These are phyloP conservation scores for Stylonectria norvegica DNA, from an alignment of 2,329 filamentous ascomycete species.

Conservation along the genomic window DNA sequence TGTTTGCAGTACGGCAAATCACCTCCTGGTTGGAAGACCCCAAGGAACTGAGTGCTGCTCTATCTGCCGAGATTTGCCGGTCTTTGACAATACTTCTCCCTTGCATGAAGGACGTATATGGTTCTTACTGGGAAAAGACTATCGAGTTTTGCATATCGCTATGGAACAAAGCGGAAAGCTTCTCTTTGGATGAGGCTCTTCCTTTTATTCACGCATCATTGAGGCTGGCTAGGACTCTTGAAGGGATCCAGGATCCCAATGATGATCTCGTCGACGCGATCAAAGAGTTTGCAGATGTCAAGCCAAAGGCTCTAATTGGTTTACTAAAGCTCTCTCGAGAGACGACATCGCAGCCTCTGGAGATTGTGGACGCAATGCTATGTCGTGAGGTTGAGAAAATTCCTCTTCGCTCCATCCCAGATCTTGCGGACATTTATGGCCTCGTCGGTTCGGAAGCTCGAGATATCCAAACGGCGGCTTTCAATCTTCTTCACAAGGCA, in stretches of 20 bases:
- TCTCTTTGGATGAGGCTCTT: conserved; percentile 46
- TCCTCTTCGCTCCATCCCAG: conserved; percentile 57
- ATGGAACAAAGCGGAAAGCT: conserved; percentile 50
- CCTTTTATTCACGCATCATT: conserved; percentile 70
- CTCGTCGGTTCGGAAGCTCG: conserved; percentile 73
- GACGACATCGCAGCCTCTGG: conserved; percentile 58
- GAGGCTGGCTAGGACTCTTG: conserved; percentile 63
- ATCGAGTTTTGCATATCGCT: conserved; percentile 56
- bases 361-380: conserved; percentile 72
- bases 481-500: conserved; percentile 73
- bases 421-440: conserved; percentile 67
- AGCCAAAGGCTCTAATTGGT: conserved; percentile 57
- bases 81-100: conserved; percentile 63
- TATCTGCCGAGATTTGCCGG: conserved; percentile 53
- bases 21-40: conserved; percentile 63
- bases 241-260: conserved; percentile 67
- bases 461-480: conserved; percentile 75
- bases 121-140: conserved; percentile 74
- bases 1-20: conserved; percentile 80
- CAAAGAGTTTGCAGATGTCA: conserved; percentile 53
- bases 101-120: conserved; percentile 77
- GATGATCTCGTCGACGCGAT: conserved; percentile 81
- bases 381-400: conserved; percentile 65
- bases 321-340: conserved; percentile 56
- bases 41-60: conserved; percentile 39